Evolutionary conservation across 2,329 filamentous ascomycete genomes (phyloP), one percentile per base, ranked within the genome.

Genomic region (Diaporthe citri): DNA sequence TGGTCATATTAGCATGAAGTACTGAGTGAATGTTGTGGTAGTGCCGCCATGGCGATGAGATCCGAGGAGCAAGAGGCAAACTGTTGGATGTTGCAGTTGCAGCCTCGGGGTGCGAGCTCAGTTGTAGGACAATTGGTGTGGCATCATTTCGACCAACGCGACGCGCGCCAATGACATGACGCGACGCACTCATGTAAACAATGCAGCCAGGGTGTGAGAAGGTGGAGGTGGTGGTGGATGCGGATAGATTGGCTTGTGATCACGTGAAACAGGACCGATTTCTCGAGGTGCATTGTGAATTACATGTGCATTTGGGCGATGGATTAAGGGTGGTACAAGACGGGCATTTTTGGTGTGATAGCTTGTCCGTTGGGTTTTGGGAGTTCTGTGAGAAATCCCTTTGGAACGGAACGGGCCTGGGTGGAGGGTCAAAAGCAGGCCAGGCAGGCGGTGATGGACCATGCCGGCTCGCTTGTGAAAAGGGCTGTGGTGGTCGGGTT

Each of bases 211-310:
- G 60, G 36, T 34, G 22, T 55, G 15, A 51, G 51, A 22, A 12
- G 15, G 43, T 43, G 31, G 43, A 25, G 67, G 20, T 43, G 41
- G 28, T n/a, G 28, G 43, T 51, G 62, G 22, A 46, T 72, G 74
- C 28, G n/a, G 46, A 55, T 41, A 55, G 71, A 72, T 72, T 75
- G 57, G 57, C 74, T 71, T 66, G 57, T 78, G 57, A 41, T 73
- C 72, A 73, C 64, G 60, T 51, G 66, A 72, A 39, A 74, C 69
- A 46, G 55, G 70, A 79, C 57, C 69, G 73, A 71, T 31, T 34
- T 31, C 10, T 15, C 8, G 39, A 20, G 46, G 57, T 55, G 57
- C 36, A 56, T 43, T 43, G 31, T 39, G 34, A 51, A 72, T 39
- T 48, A 25, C 70, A 72, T 52, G 48, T 69, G 71, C 8, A 55